phyloP scores from a whole-genome alignment of 2,329 filamentous ascomycete genomes.

The Calonectria henricotiae region DNA sequence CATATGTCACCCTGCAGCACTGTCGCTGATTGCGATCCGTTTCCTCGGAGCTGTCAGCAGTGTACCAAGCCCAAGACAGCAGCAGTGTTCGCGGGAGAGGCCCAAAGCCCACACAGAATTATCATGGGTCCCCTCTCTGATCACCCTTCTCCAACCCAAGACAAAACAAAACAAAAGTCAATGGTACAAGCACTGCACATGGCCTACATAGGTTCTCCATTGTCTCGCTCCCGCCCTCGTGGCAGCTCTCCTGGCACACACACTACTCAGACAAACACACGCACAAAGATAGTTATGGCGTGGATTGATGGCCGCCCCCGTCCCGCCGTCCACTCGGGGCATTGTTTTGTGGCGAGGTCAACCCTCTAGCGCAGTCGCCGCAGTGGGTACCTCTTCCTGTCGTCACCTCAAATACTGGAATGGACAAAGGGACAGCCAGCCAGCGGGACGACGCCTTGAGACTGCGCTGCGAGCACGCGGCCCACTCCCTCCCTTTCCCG shows the following conservation, averaged over 20 bases:
- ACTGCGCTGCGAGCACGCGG: slow-evolving; percentile 24
- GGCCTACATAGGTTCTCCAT: slow-evolving; percentile 14
- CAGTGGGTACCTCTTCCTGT: slow-evolving; percentile 38
- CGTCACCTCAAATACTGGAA: slow-evolving; percentile 46
- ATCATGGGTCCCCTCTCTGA: slow-evolving; percentile 26
- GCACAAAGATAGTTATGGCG: slow-evolving; percentile 22
- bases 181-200: slow-evolving; percentile 9
- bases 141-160: slow-evolving; percentile 13
- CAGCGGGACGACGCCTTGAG: slow-evolving; percentile 21
- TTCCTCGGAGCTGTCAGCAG: slow-evolving; percentile 28
- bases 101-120: background rate
- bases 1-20: slow-evolving; percentile 9
- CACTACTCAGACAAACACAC: slow-evolving; percentile 8
- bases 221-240: slow-evolving; percentile 11
- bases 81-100: background rate
- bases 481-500: slow-evolving; percentile 43
- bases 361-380: slow-evolving; percentile 34
- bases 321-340: slow-evolving; percentile 19
- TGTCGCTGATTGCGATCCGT: slow-evolving; percentile 19
- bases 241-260: slow-evolving; percentile 18
- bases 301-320: slow-evolving; percentile 13
- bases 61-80: slow-evolving; percentile 10
- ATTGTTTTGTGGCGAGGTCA: slow-evolving; percentile 41
- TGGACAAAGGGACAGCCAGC: slow-evolving; percentile 19
- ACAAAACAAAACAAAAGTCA: slow-evolving; percentile 13